Conservation (phyloP, 257 asterid species). For the Jacaranda mimosifolia region DNA sequence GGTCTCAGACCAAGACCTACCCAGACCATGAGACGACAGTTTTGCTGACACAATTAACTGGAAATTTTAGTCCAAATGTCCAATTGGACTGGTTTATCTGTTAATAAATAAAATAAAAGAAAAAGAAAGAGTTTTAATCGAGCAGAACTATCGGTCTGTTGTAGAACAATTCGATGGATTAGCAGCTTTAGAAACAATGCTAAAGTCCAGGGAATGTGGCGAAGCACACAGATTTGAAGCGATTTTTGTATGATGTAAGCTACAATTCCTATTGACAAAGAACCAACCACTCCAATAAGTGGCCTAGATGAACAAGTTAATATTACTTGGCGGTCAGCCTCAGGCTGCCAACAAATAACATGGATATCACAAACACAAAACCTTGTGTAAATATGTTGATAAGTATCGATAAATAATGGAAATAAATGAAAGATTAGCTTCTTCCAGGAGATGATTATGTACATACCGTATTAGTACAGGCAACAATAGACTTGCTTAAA, state of each 20-base stretch:
- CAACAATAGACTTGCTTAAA: neutral
- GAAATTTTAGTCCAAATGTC: too few species aligned
- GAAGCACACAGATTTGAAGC: too few species aligned
- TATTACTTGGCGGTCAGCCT: neutral
- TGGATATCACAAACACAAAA: neutral
- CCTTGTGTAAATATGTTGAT: neutral
- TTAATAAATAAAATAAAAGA: too few species aligned
- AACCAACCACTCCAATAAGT: neutral
- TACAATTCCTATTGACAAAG: constrained; percentile 3
- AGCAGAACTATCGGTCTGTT: too few species aligned
- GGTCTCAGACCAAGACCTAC: too few species aligned
- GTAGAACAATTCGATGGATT: too few species aligned
- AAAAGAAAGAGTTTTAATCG: too few species aligned
- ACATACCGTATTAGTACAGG: neutral
- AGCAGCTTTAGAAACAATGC: neutral
- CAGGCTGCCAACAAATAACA: neutral
- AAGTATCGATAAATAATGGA: neutral
- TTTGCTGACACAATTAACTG: too few species aligned
- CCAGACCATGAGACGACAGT: neutral
- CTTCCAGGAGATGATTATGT: constrained; percentile 16
- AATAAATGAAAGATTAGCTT: neutral
- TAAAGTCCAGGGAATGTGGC: too few species aligned
- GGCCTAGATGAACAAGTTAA: neutral
- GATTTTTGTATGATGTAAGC: neutral
- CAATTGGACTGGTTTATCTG: too few species aligned